Conservation (phyloP, 2,329 filamentous ascomycete species). For the Anisogramma anomala region DNA sequence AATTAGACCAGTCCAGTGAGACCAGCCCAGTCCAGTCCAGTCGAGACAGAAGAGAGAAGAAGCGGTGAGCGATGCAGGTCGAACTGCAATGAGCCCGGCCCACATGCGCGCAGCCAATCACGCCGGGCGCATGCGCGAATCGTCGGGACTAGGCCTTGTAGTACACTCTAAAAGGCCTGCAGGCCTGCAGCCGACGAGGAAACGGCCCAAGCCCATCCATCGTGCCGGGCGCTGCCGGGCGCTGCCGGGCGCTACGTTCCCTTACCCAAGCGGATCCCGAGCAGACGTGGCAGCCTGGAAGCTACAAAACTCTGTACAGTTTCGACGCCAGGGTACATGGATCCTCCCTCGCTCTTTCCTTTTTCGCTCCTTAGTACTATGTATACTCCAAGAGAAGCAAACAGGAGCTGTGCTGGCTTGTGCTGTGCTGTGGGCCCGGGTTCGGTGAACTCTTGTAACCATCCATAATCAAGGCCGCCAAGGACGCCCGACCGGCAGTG, state of each 20-base stretch:
- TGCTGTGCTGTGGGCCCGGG: neutral
- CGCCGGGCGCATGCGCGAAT: slow-evolving; percentile 10
- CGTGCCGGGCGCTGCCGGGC: too few relatives aligned
- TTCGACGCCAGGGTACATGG: slow-evolving; percentile 7
- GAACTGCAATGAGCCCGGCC: slow-evolving; percentile 18
- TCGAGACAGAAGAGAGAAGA: slow-evolving; percentile 6
- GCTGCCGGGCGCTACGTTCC: slow-evolving; percentile 7
- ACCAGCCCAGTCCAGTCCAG: slow-evolving; percentile 13
- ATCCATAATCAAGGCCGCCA: too few relatives aligned
- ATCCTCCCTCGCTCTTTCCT: too few relatives aligned
- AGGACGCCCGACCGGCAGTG: too few relatives aligned
- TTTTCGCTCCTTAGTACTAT: too few relatives aligned
- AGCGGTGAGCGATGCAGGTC: slow-evolving; percentile 20
- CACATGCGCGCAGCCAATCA: slow-evolving; percentile 20
- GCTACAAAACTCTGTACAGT: too few relatives aligned
- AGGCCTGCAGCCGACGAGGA: slow-evolving; percentile 9
- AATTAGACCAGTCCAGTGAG: too few relatives aligned
- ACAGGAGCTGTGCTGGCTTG: too few relatives aligned
- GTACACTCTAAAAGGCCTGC: too few relatives aligned
- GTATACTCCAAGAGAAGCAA: too few relatives aligned
- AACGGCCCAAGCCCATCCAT: slow-evolving; percentile 1
- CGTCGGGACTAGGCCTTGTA: slow-evolving; percentile 13
- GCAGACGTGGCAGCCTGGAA: slow-evolving; percentile 5
- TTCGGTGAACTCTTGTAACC: neutral
- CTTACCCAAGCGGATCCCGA: slow-evolving; percentile 3